Percentiles rank a stretch among this genome's conserved stretches.
These are phyloP conservation scores for Xerocomus amazonicus DNA, from an alignment of 1,284 basidiomycete genomes.

Conservation along the genomic window DNA sequence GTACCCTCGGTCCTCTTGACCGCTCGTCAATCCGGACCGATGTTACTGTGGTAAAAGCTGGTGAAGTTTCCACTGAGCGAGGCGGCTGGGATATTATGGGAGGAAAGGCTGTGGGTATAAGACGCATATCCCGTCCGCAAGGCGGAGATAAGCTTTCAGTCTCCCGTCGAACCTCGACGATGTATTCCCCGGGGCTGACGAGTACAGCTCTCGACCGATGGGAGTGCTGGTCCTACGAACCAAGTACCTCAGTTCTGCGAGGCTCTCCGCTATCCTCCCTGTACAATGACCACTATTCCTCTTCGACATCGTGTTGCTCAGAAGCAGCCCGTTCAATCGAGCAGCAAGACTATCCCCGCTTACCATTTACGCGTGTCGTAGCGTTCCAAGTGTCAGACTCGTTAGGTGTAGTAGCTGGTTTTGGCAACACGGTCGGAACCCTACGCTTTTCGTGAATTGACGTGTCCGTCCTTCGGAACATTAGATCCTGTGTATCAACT, in stretches of 20 bases:
- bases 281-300: slow-evolving; percentile 21
- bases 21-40: slow-evolving; percentile 50
- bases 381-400: slow-evolving; percentile 51
- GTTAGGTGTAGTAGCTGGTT: slow-evolving; percentile 61
- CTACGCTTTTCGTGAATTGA: slow-evolving; percentile 43
- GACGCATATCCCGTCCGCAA: slow-evolving; percentile 54
- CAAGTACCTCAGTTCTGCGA: slow-evolving; percentile 43
- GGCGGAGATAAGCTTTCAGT: slow-evolving; percentile 28
- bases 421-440: slow-evolving; percentile 76
- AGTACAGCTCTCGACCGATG: slow-evolving; percentile 66
- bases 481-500: slow-evolving; percentile 20
- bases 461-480: not conserved
- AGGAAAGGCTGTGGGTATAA: slow-evolving; percentile 58
- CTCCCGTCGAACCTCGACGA: slow-evolving; percentile 16
- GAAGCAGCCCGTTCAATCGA: slow-evolving; percentile 12
- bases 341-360: slow-evolving; percentile 42
- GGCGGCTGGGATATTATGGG: slow-evolving; percentile 68
- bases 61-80: slow-evolving; percentile 61
- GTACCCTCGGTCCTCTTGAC: slow-evolving; percentile 37
- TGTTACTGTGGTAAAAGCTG: slow-evolving; percentile 50
- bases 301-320: slow-evolving; percentile 12
- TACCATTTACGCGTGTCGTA: slow-evolving; percentile 75
- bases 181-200: slow-evolving; percentile 47
- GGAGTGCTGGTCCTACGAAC: slow-evolving; percentile 77
- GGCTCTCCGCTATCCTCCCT: slow-evolving; percentile 51